phyloP scores from a whole-genome alignment of 179 eudicot genomes.

The Camellia oleifera region DNA sequence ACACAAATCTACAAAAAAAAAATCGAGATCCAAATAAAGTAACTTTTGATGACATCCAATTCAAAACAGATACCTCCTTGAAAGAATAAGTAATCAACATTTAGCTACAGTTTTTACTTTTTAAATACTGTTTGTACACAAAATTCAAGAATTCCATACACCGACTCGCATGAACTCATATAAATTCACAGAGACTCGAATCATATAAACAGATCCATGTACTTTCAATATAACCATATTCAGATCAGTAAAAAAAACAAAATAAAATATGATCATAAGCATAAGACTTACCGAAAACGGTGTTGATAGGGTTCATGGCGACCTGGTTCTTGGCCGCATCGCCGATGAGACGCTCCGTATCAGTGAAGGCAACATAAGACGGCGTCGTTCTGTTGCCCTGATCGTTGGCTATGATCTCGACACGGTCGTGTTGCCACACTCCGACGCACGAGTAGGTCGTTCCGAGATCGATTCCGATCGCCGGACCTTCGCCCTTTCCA shows the following conservation, averaged over 20 bases:
- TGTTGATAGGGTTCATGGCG: conserved; percentile 11
- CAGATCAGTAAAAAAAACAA: neutral
- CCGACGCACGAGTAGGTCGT: conserved; percentile 16
- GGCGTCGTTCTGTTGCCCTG: conserved; percentile 18
- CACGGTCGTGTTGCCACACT: conserved; percentile 14
- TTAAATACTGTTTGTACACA: too few species aligned
- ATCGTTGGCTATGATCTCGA: conserved; percentile 14
- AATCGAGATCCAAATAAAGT: too few species aligned
- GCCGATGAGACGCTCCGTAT: conserved; percentile 13
- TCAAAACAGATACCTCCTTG: too few species aligned
- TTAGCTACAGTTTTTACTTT: too few species aligned
- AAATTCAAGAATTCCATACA: too few species aligned
- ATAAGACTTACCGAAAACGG: neutral
- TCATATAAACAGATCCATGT: too few species aligned
- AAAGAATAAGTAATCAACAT: too few species aligned
- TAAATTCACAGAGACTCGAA: too few species aligned
- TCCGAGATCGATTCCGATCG: conserved; percentile 13
- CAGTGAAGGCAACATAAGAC: conserved; percentile 13
- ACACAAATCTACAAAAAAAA: too few species aligned
- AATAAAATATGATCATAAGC: neutral
- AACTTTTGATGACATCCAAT: too few species aligned
- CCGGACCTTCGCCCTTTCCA: conserved; percentile 18
- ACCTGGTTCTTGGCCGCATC: conserved; percentile 16
- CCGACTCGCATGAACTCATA: too few species aligned
- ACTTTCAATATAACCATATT: neutral